A percentile compares a stretch with the other conserved stretches of the same genome.
Evolutionary conservation across 257 asterid genomes (phyloP).

Genomic region (Solanum arcanum): DNA sequence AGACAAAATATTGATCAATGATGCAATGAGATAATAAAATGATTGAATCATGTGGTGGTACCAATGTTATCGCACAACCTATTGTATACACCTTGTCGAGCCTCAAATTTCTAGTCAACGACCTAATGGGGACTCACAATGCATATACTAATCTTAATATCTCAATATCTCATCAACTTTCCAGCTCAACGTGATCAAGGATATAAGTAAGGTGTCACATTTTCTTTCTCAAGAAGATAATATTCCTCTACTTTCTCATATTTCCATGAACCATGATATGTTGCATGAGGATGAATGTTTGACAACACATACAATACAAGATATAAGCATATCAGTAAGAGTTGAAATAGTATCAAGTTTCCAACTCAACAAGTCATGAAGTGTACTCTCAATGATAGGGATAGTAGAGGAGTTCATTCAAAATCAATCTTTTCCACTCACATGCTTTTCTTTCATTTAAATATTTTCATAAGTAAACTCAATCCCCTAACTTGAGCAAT

Average conservation of each 20-base stretch:
- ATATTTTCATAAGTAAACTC: too few species aligned
- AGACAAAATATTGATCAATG: too few species aligned
- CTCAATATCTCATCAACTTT: background rate
- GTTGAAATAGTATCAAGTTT: too few species aligned
- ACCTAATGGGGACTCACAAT: background rate
- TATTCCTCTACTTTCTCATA: background rate
- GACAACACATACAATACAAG: background rate
- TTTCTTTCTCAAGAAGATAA: background rate
- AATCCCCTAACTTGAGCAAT: too few species aligned
- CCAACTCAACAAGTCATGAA: background rate
- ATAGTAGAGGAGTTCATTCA: background rate
- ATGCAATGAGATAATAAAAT: too few species aligned
- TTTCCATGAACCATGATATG: background rate
- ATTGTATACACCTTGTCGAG: background rate
- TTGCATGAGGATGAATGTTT: background rate
- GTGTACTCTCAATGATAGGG: background rate
- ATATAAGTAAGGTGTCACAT: background rate
- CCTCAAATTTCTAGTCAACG: background rate
- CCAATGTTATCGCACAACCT: too few species aligned
- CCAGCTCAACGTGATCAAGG: background rate
- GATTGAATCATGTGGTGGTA: too few species aligned
- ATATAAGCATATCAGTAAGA: background rate
- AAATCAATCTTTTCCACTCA: too few species aligned
- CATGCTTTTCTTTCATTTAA: too few species aligned
- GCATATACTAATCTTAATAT: background rate